Base-by-base conservation (phyloP, 1,139 yeast species). In the Saccharomyces hybrid region DNA sequence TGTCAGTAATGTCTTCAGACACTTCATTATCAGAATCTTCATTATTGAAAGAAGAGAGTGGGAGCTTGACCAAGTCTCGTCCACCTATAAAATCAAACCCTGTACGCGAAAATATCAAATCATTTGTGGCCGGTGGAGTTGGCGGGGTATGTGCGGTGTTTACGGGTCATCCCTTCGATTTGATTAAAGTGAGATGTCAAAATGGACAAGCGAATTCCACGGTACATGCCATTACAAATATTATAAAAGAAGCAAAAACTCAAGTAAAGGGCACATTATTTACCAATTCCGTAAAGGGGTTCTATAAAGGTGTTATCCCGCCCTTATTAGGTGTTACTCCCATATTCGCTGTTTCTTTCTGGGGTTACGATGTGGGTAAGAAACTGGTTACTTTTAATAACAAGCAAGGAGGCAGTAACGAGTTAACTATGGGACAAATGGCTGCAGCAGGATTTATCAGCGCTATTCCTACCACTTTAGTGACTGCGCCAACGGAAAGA, bases 351-450 rank as follows among this genome's bases (percentile, higher is more conserved):
- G 95, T 93, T 34, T 88, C 96, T 1, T 93, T 93, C 76, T 91
- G 98, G 98, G 98, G 98, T 67, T 93, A 93, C 73, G 98, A 90
- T 66, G 77, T 89, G 54, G 98, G 98, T 58, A 90, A 90, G 73
- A 81, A 82, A 59, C 57, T 91, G 9, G 95, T 91, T 3, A 62
- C 77, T 1, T 56, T 53, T 13, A 56, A 57, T 20, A 52, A 55
- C 7, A 59, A 56, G 3, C 60, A 68, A 31, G 23, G 13, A 20
- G 44, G 44, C 44, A 51, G 51, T 28, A 16, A 47, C 7, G 23
- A 44, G 1, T 79, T 89, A 63, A 70, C 85, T 31, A 83, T 86
- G 60, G 78, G 74, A 1, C 89, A 91, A 66, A 84, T 88, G 59
- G 85, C 96, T 13, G 78, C 93, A 4, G 99, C 99, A 14, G 99